Percentiles rank a stretch among this genome's conserved stretches.
Evolutionary conservation across 2,329 filamentous ascomycete genomes (phyloP).

Genomic region (Penicillium freii): DNA sequence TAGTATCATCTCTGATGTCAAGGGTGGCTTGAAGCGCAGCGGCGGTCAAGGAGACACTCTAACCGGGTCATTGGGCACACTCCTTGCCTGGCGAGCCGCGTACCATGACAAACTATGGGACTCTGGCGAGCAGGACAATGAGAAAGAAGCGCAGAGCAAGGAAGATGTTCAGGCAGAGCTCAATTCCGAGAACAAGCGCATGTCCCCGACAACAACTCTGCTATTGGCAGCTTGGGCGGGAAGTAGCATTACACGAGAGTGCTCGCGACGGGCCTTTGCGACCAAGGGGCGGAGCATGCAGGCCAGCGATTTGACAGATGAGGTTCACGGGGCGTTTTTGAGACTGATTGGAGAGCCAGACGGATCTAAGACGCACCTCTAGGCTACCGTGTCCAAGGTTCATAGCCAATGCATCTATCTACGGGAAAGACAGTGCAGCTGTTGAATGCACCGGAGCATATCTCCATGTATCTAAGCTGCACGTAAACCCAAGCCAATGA

Average conservation of each 20-base stretch:
- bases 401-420: not conserved
- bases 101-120: slow-evolving; percentile 84
- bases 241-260: slow-evolving; percentile 83
- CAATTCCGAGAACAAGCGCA: slow-evolving; percentile 51
- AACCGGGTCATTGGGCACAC: slow-evolving; percentile 83
- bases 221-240: slow-evolving; percentile 82
- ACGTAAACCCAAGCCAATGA: not conserved
- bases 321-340: slow-evolving; percentile 79
- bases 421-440: not conserved
- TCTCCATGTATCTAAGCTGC: not conserved
- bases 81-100: slow-evolving; percentile 82
- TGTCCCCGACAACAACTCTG: slow-evolving; percentile 61
- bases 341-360: slow-evolving; percentile 73
- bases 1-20: slow-evolving; percentile 73
- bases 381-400: slow-evolving; percentile 13
- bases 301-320: slow-evolving; percentile 87
- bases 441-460: not conserved
- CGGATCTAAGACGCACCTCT: slow-evolving; percentile 38
- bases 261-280: slow-evolving; percentile 79
- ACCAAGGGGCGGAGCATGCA: slow-evolving; percentile 85
- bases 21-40: slow-evolving; percentile 82
- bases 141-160: slow-evolving; percentile 35
- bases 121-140: slow-evolving; percentile 33
- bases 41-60: slow-evolving; percentile 95
- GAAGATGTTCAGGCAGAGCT: slow-evolving; percentile 43